Conservation (phyloP, 1,139 yeast genomes). For the Saccharomyces hybrid region DNA sequence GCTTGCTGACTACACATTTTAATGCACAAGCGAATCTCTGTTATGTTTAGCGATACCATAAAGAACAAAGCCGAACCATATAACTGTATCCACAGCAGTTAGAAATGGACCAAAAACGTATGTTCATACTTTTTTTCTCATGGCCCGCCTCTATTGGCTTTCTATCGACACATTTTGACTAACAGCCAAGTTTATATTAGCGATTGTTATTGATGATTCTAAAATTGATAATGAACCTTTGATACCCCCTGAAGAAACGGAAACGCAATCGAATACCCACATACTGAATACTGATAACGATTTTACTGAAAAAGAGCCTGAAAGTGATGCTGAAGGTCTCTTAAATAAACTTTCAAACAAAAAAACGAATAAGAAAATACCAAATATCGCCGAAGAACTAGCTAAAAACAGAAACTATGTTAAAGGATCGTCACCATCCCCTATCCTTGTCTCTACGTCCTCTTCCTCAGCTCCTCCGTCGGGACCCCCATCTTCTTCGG, state of each 20-base stretch:
- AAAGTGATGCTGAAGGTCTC: background rate
- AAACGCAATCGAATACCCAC: background rate
- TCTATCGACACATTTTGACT: background rate
- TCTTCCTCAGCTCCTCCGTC: conserved; percentile 5
- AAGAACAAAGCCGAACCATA: too few species aligned
- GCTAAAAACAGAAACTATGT: conserved; percentile 28
- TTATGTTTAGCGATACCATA: too few species aligned
- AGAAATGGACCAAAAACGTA: conserved; percentile 3
- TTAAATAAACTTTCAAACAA: background rate
- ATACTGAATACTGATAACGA: background rate
- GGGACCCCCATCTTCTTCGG: conserved; percentile 1
- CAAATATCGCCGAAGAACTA: conserved; percentile 29
- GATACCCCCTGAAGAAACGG: background rate
- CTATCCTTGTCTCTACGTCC: conserved; percentile 8
- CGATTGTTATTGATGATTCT: conserved; percentile 4
- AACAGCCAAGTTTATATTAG: background rate
- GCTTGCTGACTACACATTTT: too few species aligned
- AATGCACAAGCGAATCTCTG: too few species aligned
- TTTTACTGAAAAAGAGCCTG: background rate
- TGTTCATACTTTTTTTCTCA: background rate
- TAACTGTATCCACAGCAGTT: background rate
- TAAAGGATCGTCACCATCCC: conserved; percentile 16
- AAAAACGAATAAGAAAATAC: conserved; percentile 10
- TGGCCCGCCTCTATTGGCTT: background rate
- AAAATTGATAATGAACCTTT: background rate